phyloP scores from a whole-genome alignment of 2,329 filamentous ascomycete species.

The Neopestalotiopsis sp. region DNA sequence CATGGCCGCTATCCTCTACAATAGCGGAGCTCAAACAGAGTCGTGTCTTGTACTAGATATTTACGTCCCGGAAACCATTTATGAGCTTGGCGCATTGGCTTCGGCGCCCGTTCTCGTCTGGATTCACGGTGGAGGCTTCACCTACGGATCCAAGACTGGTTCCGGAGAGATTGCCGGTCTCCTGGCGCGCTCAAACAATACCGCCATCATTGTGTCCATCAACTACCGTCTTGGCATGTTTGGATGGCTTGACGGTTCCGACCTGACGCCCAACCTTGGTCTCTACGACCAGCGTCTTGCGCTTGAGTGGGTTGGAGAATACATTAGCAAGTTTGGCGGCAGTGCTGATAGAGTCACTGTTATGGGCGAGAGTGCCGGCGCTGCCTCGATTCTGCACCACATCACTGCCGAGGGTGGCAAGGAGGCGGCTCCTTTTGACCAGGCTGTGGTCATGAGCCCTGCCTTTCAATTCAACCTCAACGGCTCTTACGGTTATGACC shows the following conservation, averaged over 20 bases:
- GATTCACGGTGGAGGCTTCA: constrained; percentile 34
- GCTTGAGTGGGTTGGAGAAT: constrained; percentile 52
- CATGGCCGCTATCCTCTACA: constrained; percentile 13
- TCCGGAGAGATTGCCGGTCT: constrained; percentile 27
- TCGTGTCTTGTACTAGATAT: constrained; percentile 30
- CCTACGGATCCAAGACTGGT: constrained; percentile 27
- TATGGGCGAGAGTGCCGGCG: constrained; percentile 57
- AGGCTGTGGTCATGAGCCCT: constrained; percentile 29
- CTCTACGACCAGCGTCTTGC: constrained; percentile 52
- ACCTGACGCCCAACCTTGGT: constrained; percentile 48
- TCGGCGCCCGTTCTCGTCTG: constrained; percentile 31
- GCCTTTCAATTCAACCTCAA: constrained; percentile 31
- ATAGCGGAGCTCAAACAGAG: constrained; percentile 29
- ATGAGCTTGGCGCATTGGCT: constrained; percentile 15
- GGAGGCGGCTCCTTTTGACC: constrained; percentile 22
- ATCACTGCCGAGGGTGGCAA: constrained; percentile 49
- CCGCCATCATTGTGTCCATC: constrained; percentile 28
- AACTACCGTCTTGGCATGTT: constrained; percentile 33
- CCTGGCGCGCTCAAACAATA: constrained; percentile 24
- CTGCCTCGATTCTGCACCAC: constrained; percentile 50
- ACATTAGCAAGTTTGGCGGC: constrained; percentile 55
- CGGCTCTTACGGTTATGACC: constrained; percentile 19
- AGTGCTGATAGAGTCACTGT: constrained; percentile 36
- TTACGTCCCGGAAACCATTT: constrained; percentile 24
- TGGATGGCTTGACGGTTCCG: constrained; percentile 28